Conservation (phyloP, 1,284 basidiomycete species). For the Marasmius oreades region DNA sequence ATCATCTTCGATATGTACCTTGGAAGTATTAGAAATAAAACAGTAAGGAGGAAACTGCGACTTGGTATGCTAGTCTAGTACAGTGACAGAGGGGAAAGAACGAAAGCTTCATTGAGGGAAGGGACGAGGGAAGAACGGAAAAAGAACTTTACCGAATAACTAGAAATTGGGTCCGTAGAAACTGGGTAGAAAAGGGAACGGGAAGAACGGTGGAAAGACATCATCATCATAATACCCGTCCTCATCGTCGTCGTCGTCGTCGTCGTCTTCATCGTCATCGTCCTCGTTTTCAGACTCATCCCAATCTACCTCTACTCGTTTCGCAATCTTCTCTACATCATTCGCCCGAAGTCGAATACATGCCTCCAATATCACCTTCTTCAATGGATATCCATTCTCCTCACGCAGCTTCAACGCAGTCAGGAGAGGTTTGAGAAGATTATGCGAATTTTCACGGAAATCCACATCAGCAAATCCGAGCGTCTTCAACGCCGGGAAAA, state of each 20-base stretch:
- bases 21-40: too few species aligned
- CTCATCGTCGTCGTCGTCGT: background rate
- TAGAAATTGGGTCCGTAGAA: too few species aligned
- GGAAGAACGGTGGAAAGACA: too few species aligned
- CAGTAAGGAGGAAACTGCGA: too few species aligned
- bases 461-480: background rate
- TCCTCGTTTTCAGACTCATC: background rate
- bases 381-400: background rate
- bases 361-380: background rate
- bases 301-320: background rate
- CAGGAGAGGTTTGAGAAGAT: background rate
- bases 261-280: background rate
- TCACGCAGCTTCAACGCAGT: background rate
- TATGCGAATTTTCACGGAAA: background rate
- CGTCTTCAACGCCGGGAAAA: background rate
- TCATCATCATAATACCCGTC: too few species aligned
- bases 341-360: background rate
- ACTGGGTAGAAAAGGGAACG: too few species aligned
- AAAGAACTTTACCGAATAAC: too few species aligned
- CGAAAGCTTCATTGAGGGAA: too few species aligned
- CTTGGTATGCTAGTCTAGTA: too few species aligned
- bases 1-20: too few species aligned
- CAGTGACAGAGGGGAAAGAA: too few species aligned
- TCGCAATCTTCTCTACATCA: background rate
- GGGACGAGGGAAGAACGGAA: too few species aligned